Evolutionary conservation across 1,284 basidiomycete genomes (phyloP), one percentile per base, ranked within the genome.

Genomic region (Ceraceosorus guamensis): DNA sequence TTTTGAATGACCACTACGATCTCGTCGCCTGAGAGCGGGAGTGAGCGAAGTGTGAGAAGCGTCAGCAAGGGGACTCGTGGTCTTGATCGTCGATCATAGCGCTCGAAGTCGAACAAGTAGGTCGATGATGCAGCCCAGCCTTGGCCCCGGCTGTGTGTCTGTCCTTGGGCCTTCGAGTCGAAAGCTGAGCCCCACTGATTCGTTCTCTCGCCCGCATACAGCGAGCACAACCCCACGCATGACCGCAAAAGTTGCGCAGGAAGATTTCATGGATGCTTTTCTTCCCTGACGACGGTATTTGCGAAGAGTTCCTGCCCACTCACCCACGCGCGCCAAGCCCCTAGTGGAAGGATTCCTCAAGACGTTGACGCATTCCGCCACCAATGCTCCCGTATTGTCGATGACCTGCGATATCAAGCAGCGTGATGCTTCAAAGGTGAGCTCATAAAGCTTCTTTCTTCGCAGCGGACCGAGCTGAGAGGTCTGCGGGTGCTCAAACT

Each of bases 301-400:
- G 39, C 48, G 14, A 47, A 54, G 4, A 24, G 24, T 3, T 24
- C 3, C 24, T 24, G 24, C 14, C 14, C 10, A 70, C 71, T 60
- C 56, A 82, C 82, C 82, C 53, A 83, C 80, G 30, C 78, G 77
- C 5, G 74, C 95, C 83, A 79, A 89, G 83, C 83, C 90, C 46
- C 76, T 76, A 82, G 80, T 89, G 43, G 78, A 89, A 79, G 96
- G 97, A 78, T 89, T 86, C 79, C 96, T 95, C 59, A 97, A 82
- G 24, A 98, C 86, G 77, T 98, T 96, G 77, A 99, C 90, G 73
- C 92, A 95, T 80, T 97, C 93, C 44, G 93, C 87, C 58, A 95
- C 80, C 62, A 97, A 82, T 2, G 89, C 93, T 56, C 93, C 93
- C n/a, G 93, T 93, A 80, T 98, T 98, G 82, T 97, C 93, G 77